Evolutionary conservation across 2,329 filamentous ascomycete species (phyloP).

Genomic region (Colletotrichum karsti): DNA sequence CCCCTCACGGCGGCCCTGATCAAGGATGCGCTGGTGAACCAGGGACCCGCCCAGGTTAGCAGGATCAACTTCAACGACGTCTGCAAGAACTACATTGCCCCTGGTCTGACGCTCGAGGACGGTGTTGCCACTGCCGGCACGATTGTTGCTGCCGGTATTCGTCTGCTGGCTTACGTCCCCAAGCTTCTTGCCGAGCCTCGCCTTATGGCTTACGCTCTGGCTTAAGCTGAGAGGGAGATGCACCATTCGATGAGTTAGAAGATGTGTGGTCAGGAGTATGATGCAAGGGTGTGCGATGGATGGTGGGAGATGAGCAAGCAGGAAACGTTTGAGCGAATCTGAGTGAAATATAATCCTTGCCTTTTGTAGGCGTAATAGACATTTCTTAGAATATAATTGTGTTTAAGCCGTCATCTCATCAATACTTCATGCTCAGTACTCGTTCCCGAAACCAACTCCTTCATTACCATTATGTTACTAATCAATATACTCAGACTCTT

Average conservation of each 20-base stretch:
- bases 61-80: conserved; percentile 2
- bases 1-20: conserved; percentile 44
- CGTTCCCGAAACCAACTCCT: too few relatives aligned
- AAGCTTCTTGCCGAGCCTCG: conserved; percentile 19
- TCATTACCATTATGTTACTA: too few relatives aligned
- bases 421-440: too few relatives aligned
- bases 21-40: conserved; percentile 37
- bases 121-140: conserved; percentile 10
- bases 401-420: too few relatives aligned
- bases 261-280: too few relatives aligned
- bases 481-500: conserved; percentile 39
- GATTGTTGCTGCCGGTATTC: not conserved
- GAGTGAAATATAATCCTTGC: too few relatives aligned
- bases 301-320: too few relatives aligned
- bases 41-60: not conserved
- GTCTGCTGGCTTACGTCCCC: conserved; percentile 11
- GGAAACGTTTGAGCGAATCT: too few relatives aligned
- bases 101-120: conserved; percentile 7
- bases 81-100: conserved; percentile 17
- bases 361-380: too few relatives aligned
- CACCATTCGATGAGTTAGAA: too few relatives aligned
- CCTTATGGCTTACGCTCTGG: not conserved
- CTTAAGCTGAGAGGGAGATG: not conserved
- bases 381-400: too few relatives aligned
- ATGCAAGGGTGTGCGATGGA: too few relatives aligned